Percentiles rank a stretch among this genome's conserved stretches.
Evolutionary conservation across 2,329 filamentous ascomycete genomes (phyloP).

Genomic region (Aspergillus pseudonomiae): DNA sequence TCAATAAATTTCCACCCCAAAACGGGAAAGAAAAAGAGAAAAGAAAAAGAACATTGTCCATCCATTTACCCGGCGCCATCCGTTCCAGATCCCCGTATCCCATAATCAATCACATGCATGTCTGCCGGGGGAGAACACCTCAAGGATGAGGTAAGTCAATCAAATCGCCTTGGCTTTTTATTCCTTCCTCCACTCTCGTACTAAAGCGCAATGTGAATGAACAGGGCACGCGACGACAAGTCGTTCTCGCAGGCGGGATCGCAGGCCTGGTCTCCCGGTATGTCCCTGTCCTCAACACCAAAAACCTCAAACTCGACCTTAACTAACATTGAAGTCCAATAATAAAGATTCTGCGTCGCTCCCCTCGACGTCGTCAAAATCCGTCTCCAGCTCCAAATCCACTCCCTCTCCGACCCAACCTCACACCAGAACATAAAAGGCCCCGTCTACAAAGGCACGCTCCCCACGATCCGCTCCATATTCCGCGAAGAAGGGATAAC

Average conservation of each 20-base stretch:
- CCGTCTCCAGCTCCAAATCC: conserved; percentile 88
- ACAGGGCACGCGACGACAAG: conserved; percentile 68
- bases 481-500: conserved; percentile 78
- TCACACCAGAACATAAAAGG: conserved; percentile 54
- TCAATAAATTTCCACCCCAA: background rate
- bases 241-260: conserved; percentile 66
- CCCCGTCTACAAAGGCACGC: conserved; percentile 69
- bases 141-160: conserved; percentile 65
- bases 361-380: conserved; percentile 98
- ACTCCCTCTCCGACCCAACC: conserved; percentile 76
- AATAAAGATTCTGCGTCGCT: conserved; percentile 79
- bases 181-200: background rate
- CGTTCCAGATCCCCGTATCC: background rate
- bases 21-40: background rate
- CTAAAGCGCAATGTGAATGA: background rate
- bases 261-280: conserved; percentile 89
- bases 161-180: background rate
- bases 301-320: background rate
- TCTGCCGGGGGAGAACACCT: conserved; percentile 64
- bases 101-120: conserved; percentile 57
- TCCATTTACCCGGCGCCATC: conserved; percentile 5
- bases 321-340: background rate
- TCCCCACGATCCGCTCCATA: conserved; percentile 76
- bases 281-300: conserved; percentile 10
- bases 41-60: background rate